phyloP scores from a whole-genome alignment of 257 asterid species.

The Lavandula angustifolia region DNA sequence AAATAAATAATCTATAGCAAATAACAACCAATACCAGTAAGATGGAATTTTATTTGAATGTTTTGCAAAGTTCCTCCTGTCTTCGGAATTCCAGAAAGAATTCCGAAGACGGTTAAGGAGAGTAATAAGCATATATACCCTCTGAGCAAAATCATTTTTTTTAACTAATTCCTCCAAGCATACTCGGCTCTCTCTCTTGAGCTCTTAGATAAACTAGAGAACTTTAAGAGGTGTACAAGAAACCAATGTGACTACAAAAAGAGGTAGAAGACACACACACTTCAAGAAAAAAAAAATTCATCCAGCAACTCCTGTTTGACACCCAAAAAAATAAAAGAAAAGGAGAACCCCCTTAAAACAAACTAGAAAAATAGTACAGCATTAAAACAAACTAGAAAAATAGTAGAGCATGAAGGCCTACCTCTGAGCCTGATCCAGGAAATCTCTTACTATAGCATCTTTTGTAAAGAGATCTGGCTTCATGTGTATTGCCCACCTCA shows the following conservation, averaged over 20 bases:
- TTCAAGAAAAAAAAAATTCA: constrained; percentile 20
- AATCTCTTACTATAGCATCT: constrained; percentile 86
- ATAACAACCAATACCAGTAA: neutral
- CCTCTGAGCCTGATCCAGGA: constrained; percentile 95
- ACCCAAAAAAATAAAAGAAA: neutral
- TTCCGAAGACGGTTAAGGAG: constrained; percentile 17
- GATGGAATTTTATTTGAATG: neutral
- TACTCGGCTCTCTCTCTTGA: neutral
- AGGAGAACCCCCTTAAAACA: neutral
- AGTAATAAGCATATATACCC: neutral
- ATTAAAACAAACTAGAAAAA: constrained; percentile 13
- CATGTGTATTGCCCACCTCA: constrained; percentile 69
- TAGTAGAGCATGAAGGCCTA: constrained; percentile 32
- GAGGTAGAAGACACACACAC: constrained; percentile 8
- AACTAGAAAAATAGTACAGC: neutral
- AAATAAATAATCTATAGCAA: constrained; percentile 1
- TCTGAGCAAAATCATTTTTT: neutral
- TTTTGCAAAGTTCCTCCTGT: neutral
- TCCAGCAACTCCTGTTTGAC: constrained; percentile 5
- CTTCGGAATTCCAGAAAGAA: constrained; percentile 18
- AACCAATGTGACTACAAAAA: neutral
- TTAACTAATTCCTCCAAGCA: neutral
- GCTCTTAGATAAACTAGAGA: neutral
- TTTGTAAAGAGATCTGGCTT: constrained; percentile 91
- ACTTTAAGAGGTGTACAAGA: constrained; percentile 11